A percentile compares a stretch with the other conserved stretches of the same genome.
Conservation (phyloP, 2,329 filamentous ascomycete species). For the Trichoderma sp. region DNA sequence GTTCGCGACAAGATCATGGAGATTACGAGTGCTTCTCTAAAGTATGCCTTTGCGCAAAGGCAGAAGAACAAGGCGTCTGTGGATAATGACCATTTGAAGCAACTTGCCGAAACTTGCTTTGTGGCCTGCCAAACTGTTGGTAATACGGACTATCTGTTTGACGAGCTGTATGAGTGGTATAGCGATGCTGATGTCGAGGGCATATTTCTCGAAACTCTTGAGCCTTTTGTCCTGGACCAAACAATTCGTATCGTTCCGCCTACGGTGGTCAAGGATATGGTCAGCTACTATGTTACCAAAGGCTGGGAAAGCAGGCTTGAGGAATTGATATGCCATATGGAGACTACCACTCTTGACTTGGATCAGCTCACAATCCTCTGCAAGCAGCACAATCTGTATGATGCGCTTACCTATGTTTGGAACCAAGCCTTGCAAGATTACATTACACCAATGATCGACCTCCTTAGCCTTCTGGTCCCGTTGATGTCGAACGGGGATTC, state of each 20-base stretch:
- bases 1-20: constrained; percentile 87
- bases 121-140: constrained; percentile 74
- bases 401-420: constrained; percentile 96
- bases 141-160: constrained; percentile 82
- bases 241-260: constrained; percentile 75
- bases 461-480: constrained; percentile 66
- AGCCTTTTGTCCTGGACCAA: constrained; percentile 80
- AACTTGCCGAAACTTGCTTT: constrained; percentile 81
- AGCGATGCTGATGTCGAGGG: constrained; percentile 71
- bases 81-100: constrained; percentile 62
- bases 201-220: constrained; percentile 83
- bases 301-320: constrained; percentile 78
- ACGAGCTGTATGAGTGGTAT: constrained; percentile 86
- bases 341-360: constrained; percentile 86
- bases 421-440: constrained; percentile 87
- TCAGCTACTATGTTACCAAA: constrained; percentile 73
- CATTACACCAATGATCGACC: constrained; percentile 82
- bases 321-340: constrained; percentile 90
- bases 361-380: constrained; percentile 89
- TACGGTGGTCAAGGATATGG: constrained; percentile 78
- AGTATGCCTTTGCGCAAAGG: constrained; percentile 76
- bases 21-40: constrained; percentile 88
- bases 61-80: constrained; percentile 45
- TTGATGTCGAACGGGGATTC: constrained; percentile 56
- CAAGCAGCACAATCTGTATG: constrained; percentile 88